Conservation (phyloP, 116 monocot species). For the Papilionanthe hybrid region DNA sequence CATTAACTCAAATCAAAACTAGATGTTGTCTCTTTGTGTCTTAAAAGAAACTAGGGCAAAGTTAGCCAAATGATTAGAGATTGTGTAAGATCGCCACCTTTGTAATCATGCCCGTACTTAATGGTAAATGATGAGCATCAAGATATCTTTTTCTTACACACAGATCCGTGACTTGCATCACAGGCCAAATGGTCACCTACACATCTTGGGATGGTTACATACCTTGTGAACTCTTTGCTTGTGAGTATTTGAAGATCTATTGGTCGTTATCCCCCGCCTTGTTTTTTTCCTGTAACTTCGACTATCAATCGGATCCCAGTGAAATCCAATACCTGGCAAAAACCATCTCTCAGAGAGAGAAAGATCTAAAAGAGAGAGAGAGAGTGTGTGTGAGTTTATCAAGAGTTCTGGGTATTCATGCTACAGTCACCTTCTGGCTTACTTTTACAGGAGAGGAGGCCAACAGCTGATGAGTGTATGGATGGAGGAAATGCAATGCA, state of each 20-base stretch:
- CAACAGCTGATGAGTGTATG: too few species aligned
- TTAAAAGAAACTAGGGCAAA: background rate
- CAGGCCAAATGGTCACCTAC: background rate
- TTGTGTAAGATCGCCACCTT: background rate
- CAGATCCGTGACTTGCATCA: background rate
- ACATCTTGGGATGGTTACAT: background rate
- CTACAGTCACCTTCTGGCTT: too few species aligned
- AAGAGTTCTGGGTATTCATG: too few species aligned
- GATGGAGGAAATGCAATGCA: too few species aligned
- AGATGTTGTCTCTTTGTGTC: too few species aligned
- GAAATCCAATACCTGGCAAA: background rate
- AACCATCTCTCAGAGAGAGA: background rate
- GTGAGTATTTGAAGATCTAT: background rate
- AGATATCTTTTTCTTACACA: too few species aligned
- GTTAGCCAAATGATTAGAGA: background rate
- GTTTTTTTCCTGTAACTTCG: background rate
- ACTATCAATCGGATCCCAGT: background rate
- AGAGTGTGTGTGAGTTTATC: background rate
- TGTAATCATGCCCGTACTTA: slow-evolving; percentile 2
- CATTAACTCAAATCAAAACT: too few species aligned
- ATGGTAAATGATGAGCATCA: background rate
- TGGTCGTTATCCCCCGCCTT: background rate
- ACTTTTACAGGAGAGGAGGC: too few species aligned
- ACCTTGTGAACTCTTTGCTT: slow-evolving; percentile 2
- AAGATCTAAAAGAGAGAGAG: background rate